Evolutionary conservation across 345 rosid genomes (phyloP), one percentile per base, ranked within the genome.

Genomic region (Eucalyptus erythrocorys): DNA sequence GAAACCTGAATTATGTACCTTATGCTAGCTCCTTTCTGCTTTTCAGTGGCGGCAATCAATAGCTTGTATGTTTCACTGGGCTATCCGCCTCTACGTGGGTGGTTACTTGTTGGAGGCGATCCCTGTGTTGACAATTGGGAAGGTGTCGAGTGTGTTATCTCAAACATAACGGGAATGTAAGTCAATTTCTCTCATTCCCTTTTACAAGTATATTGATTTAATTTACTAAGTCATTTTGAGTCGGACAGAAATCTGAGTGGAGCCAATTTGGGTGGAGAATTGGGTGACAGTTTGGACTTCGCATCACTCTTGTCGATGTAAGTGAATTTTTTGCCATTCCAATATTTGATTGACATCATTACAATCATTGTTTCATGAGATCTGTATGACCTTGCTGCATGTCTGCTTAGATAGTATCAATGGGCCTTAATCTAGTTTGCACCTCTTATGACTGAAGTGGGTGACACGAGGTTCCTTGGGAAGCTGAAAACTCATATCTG

Each of bases 101-200:
- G 99, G 99, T 68, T 90, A 88, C 89, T 97, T 71, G 89, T 92
- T 88, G 99, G 99, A 90, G 99, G 99, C 90, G 99, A 98, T 90
- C 99, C 99, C 13, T 98, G 99, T 90, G 93, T 94, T 84, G 98
- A 97, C 64, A 68, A 81, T 85, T 98, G 99, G 99, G 92, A 95
- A 91, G 99, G 99, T 30, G 98, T 97, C 50, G 88, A 90, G 55
- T 98, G 99, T 90, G 98, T 95, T 48, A 93, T 94, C 91, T 91
- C 93, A 50, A 96, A 97, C 94, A 93, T 98, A 71, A 96, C 99
- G 1, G 94, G 93, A 88, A 85, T 98, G 99, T 98, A 94, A 86
- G 93, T 90, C 88, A 47, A 53, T 53, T 89, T 86, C 50, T 86
- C 80, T 87, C 79, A 89, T 87, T 85, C 76, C 71, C 48, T 76